Evolutionary conservation across 345 rosid species (phyloP), one percentile per base, ranked within the genome.

Genomic region (Geranium brycei): DNA sequence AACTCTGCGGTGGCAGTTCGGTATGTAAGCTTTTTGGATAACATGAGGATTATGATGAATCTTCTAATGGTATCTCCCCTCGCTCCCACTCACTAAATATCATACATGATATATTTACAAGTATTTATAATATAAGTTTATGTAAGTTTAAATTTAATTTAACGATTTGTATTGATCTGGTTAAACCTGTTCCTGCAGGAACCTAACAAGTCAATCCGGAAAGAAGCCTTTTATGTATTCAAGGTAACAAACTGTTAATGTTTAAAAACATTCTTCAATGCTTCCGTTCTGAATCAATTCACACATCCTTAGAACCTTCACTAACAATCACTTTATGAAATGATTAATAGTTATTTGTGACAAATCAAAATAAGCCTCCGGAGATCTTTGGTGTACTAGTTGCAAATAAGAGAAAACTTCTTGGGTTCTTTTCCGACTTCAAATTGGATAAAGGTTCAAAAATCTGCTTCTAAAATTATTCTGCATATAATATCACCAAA

Each of bases 181-280:
- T 58, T 65, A 0, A 7, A 68, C 63, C 57, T 66, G 66, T 59
- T 1, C 10, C 7, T 35, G 4, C 87, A 93, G 99, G 99, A 93
- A 71, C 72, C 96, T 7, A 35, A 35, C 75, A 93, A 91, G 83
- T 88, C 85, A 70, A 95, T 95, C 81, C 97, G 88, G 78, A 79
- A 81, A 31, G 99, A 93, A 79, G 97, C 97, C 57, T 93, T 93
- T 77, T 97, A 93, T 65, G 97, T 93, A 58, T 93, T 93, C 76
- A 93, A 93, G 99, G 99, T 90, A 35, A 35, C 3, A 35, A 23
- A 23, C 14, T 28, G 28, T 14, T 51, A 58, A 16, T 28, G 2
- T 13, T 16, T 17, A 7, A 23, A 23, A 23, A 23, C 28, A 23
- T 23, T 23, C 28, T 23, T 23, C 28, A 23, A 23, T 23, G 28